Evolutionary conservation across 257 asterid species (phyloP), one percentile per base, ranked within the genome.

Genomic region (Forsythia suspensa): DNA sequence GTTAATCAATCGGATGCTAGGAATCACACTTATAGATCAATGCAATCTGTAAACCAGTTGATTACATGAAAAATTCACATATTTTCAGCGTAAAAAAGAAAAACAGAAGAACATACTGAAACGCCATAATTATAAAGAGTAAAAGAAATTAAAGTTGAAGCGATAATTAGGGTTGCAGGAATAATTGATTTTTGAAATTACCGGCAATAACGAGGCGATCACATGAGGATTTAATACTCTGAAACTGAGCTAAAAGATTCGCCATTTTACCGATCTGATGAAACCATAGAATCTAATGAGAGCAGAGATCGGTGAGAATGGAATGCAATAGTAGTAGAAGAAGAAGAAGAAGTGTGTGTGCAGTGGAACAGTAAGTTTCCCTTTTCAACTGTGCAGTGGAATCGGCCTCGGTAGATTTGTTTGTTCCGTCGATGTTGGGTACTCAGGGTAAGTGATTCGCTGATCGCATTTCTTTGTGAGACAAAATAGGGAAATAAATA

Each of bases 211-310:
- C 93, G 86, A 94, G 67, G 86, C 82, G 98, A 90, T 92, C 88
- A 89, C 85, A 90, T 43, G 97, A 81, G 65, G 87, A 81, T 87
- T 96, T 96, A 82, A 96, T 96, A 70, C 93, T 92, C 84, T 94
- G 99, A 79, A 91, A 91, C 90, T 96, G 99, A 85, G 99, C 97
- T 85, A 96, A 85, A 80, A 96, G 92, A 86, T 77, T 94, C 83
- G 99, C 97, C 99, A 95, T 95, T 78, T 55, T 77, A 80, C 80
- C 83, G 90, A 90, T 86, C 88, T 73, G 87, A 70, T 48, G 79
- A 73, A 79, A 88, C 72, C 88, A 87, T 87, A 82, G 6, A 79
- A 81, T 78, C 80, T 87, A 75, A 21, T 1, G 37, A 61, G 38
- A 61, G 69, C 69, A 61, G 69, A 61, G 69, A 61, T 81, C 34